Conservation (phyloP, 164 flowering plant genomes). For the Protea cynaroides region DNA sequence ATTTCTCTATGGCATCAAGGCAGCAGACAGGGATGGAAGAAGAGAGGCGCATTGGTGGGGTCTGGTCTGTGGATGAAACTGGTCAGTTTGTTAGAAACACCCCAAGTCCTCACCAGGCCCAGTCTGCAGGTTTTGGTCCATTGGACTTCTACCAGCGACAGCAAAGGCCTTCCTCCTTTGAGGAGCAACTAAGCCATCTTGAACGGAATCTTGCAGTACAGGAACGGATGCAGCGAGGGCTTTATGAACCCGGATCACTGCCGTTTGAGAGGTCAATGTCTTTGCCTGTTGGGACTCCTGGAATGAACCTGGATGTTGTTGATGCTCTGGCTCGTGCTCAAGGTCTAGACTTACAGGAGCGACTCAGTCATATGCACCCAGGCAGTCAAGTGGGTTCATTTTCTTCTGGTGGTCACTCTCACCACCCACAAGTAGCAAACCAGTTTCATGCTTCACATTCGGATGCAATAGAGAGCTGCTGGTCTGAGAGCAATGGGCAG, state of each 20-base stretch:
- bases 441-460: slow-evolving; percentile 38
- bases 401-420: slow-evolving; percentile 36
- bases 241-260: slow-evolving; percentile 42
- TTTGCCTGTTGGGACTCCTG: slow-evolving; percentile 39
- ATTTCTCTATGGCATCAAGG: slow-evolving; percentile 50
- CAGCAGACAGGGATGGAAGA: slow-evolving; percentile 41
- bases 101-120: slow-evolving; percentile 30
- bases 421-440: slow-evolving; percentile 30
- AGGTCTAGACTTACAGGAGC: slow-evolving; percentile 50
- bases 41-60: slow-evolving; percentile 45
- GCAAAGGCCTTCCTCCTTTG: slow-evolving; percentile 27
- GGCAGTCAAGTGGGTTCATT: slow-evolving; percentile 33
- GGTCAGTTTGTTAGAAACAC: slow-evolving; percentile 40
- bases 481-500: slow-evolving; percentile 51
- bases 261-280: slow-evolving; percentile 57
- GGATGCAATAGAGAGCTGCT: slow-evolving; percentile 38
- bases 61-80: slow-evolving; percentile 58
- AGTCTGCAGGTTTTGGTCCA: slow-evolving; percentile 36
- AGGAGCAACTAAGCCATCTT: slow-evolving; percentile 30
- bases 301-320: slow-evolving; percentile 39
- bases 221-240: slow-evolving; percentile 48
- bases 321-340: slow-evolving; percentile 44
- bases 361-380: slow-evolving; percentile 34
- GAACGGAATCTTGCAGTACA: slow-evolving; percentile 49
- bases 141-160: slow-evolving; percentile 50